Percentiles rank a stretch among this genome's conserved stretches.
phyloP scores from a whole-genome alignment of 2,329 filamentous ascomycete species.

The Hymenoscyphus infarciens region DNA sequence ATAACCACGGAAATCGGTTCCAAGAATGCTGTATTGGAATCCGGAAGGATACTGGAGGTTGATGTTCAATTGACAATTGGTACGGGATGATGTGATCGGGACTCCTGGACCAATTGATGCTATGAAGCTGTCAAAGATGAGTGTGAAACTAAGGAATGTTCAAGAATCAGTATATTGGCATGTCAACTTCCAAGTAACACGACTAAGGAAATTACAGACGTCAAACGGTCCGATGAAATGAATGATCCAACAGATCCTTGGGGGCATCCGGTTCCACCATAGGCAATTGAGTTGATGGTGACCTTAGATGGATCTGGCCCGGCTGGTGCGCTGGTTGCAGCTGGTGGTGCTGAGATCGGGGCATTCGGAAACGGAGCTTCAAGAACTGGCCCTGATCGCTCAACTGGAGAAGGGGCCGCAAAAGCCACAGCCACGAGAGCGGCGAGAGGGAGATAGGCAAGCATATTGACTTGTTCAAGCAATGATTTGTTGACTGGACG shows the following conservation, averaged over 20 bases:
- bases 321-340: slow-evolving; percentile 16
- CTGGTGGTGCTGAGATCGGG: slow-evolving; percentile 6
- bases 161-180: background rate
- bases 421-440: slow-evolving; percentile 24
- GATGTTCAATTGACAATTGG: slow-evolving; percentile 53
- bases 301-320: slow-evolving; percentile 37
- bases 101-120: slow-evolving; percentile 46
- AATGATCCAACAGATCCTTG: slow-evolving; percentile 41
- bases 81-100: slow-evolving; percentile 42
- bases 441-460: slow-evolving; percentile 20
- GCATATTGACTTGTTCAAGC: slow-evolving; percentile 21
- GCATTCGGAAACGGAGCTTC: slow-evolving; percentile 16
- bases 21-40: slow-evolving; percentile 51
- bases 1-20: slow-evolving; percentile 51
- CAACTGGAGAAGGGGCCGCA: slow-evolving; percentile 22
- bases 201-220: slow-evolving; percentile 29
- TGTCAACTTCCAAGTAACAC: slow-evolving; percentile 15
- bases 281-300: slow-evolving; percentile 42
- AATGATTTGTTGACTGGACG: slow-evolving; percentile 6
- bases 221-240: slow-evolving; percentile 42
- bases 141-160: slow-evolving; percentile 39
- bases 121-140: slow-evolving; percentile 50
- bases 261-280: slow-evolving; percentile 47
- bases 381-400: slow-evolving; percentile 17
- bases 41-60: slow-evolving; percentile 48